These are phyloP conservation scores for Centrapalus pauciflorus DNA, from an alignment of 129 eudicot species.

Conservation along the genomic window DNA sequence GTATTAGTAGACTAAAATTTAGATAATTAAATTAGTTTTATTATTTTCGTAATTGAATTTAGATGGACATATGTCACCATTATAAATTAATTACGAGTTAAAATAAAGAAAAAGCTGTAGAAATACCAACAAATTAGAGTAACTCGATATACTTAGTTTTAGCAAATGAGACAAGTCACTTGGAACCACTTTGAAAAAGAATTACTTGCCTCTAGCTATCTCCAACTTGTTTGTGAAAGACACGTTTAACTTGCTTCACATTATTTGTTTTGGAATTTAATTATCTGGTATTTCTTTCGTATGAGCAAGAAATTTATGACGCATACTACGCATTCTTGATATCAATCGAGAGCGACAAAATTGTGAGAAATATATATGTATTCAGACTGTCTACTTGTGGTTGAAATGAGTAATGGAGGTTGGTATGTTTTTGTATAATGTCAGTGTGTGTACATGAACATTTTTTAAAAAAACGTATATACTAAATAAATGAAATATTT, in stretches of 20 bases:
- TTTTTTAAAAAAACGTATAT: no score
- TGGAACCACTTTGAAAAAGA: constrained; percentile 14
- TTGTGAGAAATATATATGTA: no score
- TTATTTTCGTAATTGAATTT: no score
- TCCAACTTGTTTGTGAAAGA: constrained; percentile 24
- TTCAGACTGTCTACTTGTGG: no score
- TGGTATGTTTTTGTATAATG: no score
- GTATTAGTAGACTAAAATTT: no score
- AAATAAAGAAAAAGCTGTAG: background rate
- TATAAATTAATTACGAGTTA: background rate
- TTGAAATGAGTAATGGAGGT: no score
- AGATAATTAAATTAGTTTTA: no score
- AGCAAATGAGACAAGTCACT: constrained; percentile 10
- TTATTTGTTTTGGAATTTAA: constrained; percentile 4
- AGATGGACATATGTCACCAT: no score
- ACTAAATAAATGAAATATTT: no score
- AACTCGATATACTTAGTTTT: constrained; percentile 11
- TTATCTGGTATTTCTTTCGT: background rate
- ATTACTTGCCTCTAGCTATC: constrained; percentile 26
- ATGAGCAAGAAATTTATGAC: background rate
- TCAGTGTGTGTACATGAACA: no score
- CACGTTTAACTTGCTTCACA: constrained; percentile 24
- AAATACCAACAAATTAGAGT: background rate
- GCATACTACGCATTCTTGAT: background rate
- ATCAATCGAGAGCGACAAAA: background rate